Evolutionary conservation across 2,329 filamentous ascomycete species (phyloP).

Genomic region (Talaromyces sp.): DNA sequence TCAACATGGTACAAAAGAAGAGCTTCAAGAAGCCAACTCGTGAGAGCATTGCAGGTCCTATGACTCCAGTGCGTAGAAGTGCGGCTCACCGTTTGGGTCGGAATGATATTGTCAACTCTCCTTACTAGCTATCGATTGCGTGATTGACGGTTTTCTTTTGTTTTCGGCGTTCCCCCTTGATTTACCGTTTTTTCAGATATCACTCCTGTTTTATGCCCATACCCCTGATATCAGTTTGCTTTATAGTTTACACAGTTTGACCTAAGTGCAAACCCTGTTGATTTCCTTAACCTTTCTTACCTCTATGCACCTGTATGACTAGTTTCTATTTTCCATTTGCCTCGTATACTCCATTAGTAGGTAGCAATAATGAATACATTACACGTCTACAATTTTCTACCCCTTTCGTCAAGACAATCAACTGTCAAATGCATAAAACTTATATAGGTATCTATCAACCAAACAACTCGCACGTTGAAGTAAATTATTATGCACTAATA

Average conservation of each 20-base stretch:
- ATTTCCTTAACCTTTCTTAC: background rate
- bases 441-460: constrained; percentile 5
- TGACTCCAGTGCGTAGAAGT: constrained; percentile 47
- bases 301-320: constrained; percentile 5
- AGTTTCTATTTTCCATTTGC: background rate
- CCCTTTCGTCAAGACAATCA: background rate
- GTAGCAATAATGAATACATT: constrained; percentile 10
- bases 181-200: background rate
- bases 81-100: constrained; percentile 57
- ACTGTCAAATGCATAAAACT: background rate
- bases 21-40: constrained; percentile 83
- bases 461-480: background rate
- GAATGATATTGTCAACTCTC: constrained; percentile 80
- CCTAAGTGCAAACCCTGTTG: too few species aligned
- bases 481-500: constrained; percentile 57
- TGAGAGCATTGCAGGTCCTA: constrained; percentile 77
- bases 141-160: background rate
- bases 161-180: background rate
- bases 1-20: constrained; percentile 92
- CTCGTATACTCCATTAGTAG: background rate
- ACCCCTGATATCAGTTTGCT: background rate
- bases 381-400: background rate
- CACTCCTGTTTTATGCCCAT: constrained; percentile 1
- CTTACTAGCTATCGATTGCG: constrained; percentile 27
- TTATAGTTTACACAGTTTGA: background rate